These are phyloP conservation scores for Trichoderma polysporum DNA, from an alignment of 2,329 filamentous ascomycete genomes.

Conservation along the genomic window DNA sequence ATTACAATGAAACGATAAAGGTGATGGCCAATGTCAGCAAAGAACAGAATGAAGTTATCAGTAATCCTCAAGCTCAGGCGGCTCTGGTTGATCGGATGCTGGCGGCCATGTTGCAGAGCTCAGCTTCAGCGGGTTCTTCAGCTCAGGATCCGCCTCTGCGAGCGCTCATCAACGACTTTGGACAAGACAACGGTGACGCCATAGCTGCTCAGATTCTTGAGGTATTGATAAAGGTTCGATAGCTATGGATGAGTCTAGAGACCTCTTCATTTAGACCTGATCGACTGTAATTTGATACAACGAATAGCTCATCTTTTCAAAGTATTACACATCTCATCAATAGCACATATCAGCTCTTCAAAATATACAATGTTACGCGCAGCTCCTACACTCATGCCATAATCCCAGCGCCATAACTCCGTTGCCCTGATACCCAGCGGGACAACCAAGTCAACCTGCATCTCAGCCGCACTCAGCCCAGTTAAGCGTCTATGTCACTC, in stretches of 20 bases:
- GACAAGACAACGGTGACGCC: conserved; percentile 4
- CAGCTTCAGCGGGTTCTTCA: background rate
- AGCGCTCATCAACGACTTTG: background rate
- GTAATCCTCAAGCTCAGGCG: background rate
- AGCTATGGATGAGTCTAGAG: background rate
- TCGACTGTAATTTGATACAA: no score
- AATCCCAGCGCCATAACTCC: background rate
- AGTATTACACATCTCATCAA: no score
- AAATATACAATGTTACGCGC: background rate
- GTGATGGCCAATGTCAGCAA: conserved; percentile 1
- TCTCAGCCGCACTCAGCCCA: background rate
- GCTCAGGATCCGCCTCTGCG: background rate
- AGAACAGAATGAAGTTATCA: background rate
- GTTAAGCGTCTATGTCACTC: background rate
- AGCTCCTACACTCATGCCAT: background rate
- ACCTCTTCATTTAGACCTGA: no score
- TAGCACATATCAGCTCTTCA: no score
- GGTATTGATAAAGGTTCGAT: background rate
- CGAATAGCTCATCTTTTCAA: no score
- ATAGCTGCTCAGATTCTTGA: conserved; percentile 6
- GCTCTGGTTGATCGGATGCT: background rate
- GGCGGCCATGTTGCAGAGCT: background rate
- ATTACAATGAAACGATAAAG: background rate
- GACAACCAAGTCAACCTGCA: background rate
- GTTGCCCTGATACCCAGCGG: background rate